Evolutionary conservation across 169 alveolate species (phyloP).

Genomic region (Plasmodium yoelii): DNA sequence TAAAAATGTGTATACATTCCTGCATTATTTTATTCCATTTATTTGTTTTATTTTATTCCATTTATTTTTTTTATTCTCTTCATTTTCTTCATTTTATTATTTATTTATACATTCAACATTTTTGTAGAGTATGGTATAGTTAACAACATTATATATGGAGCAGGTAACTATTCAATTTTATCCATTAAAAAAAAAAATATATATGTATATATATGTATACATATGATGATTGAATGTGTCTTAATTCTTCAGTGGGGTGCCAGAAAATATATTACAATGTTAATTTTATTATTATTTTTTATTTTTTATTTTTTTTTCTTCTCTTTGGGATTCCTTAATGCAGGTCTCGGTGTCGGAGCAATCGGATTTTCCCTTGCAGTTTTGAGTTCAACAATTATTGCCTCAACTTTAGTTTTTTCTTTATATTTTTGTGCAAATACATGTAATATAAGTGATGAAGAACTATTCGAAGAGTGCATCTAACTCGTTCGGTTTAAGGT

Average conservation of each 20-base stretch:
- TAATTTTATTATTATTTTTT: neutral
- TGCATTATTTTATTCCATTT: neutral
- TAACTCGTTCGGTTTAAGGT: neutral
- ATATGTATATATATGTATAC: no score
- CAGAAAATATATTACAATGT: no score
- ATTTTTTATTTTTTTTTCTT: neutral
- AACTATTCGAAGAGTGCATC: slow-evolving; percentile 1
- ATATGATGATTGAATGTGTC: neutral
- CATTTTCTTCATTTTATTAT: neutral
- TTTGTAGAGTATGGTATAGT: slow-evolving; percentile 39
- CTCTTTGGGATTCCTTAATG: neutral
- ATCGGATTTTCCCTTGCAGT: slow-evolving; percentile 67
- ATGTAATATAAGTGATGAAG: slow-evolving; percentile 57
- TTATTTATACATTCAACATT: neutral
- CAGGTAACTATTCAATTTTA: slow-evolving; percentile 20
- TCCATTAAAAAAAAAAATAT: neutral
- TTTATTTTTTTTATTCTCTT: neutral
- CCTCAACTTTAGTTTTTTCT: slow-evolving; percentile 56
- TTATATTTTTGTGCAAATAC: slow-evolving; percentile 68
- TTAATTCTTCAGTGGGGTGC: neutral
- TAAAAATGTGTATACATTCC: neutral
- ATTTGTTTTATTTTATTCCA: neutral
- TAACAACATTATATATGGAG: slow-evolving; percentile 57
- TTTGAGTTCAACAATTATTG: slow-evolving; percentile 60
- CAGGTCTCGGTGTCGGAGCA: slow-evolving; percentile 76